These are phyloP conservation scores for Kandelia obovata DNA, from an alignment of 345 rosid genomes.

Conservation along the genomic window DNA sequence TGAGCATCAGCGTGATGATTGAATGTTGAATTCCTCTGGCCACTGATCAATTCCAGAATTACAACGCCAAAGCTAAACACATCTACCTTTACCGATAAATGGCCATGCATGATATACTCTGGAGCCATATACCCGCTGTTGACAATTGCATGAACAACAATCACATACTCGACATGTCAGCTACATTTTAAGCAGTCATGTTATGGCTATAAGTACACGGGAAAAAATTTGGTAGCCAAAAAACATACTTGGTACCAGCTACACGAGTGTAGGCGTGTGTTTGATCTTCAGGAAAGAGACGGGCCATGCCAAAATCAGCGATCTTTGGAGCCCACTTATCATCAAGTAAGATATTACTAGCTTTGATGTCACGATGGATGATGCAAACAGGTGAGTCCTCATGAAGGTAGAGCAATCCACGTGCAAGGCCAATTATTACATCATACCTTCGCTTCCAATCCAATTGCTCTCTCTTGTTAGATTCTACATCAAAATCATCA, in stretches of 20 bases:
- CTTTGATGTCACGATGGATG: slow-evolving; percentile 95
- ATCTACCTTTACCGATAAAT: slow-evolving; percentile 76
- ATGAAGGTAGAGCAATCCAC: slow-evolving; percentile 91
- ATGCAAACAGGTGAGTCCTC: slow-evolving; percentile 79
- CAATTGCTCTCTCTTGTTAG: slow-evolving; percentile 44
- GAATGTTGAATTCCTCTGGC: slow-evolving; percentile 67
- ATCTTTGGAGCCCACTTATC: slow-evolving; percentile 97
- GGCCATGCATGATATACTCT: slow-evolving; percentile 83
- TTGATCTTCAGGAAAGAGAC: slow-evolving; percentile 89
- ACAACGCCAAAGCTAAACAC: slow-evolving; percentile 97
- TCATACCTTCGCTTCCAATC: slow-evolving; percentile 82
- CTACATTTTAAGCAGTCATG: neutral
- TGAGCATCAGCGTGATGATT: slow-evolving; percentile 41
- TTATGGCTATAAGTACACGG: neutral
- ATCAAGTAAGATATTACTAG: slow-evolving; percentile 86
- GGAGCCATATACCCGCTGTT: slow-evolving; percentile 98
- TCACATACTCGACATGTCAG: neutral
- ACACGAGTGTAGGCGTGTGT: slow-evolving; percentile 90
- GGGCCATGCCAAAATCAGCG: slow-evolving; percentile 99
- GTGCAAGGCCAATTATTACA: slow-evolving; percentile 69
- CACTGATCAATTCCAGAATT: slow-evolving; percentile 80
- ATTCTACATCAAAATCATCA: slow-evolving; percentile 39
- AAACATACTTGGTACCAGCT: slow-evolving; percentile 88
- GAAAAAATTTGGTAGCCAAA: neutral
- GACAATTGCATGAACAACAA: slow-evolving; percentile 17